Conservation (phyloP, 805 yeast species). For the Cyberlindnera bimundalis region DNA sequence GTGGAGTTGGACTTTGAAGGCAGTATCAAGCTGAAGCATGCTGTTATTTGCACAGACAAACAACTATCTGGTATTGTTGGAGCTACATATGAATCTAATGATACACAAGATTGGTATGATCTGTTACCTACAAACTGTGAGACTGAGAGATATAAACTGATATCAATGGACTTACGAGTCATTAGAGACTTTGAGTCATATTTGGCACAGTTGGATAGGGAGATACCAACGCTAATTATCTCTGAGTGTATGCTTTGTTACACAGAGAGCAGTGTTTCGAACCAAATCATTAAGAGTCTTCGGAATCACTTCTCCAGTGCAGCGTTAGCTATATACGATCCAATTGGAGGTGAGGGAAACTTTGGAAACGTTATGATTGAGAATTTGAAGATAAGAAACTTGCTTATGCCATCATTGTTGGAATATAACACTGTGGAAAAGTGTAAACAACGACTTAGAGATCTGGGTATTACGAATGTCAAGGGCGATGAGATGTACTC, state of each 20-base stretch:
- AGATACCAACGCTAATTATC: constrained; percentile 45
- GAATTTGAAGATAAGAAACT: constrained; percentile 43
- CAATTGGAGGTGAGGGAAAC: constrained; percentile 49
- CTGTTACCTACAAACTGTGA: constrained; percentile 16
- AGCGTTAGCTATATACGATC: constrained; percentile 48
- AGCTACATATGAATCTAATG: constrained; percentile 2
- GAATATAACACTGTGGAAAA: constrained; percentile 35
- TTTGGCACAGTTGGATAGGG: constrained; percentile 21
- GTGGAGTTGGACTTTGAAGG: constrained; percentile 52
- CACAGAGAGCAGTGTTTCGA: constrained; percentile 40
- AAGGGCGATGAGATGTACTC: constrained; percentile 32
- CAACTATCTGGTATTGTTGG: constrained; percentile 16
- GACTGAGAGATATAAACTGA: constrained; percentile 26
- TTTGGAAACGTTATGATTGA: constrained; percentile 55
- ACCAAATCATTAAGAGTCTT: constrained; percentile 36
- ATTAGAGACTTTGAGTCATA: constrained; percentile 26
- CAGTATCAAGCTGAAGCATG: constrained; percentile 41
- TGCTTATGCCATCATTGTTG: constrained; percentile 39
- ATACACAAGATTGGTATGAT: constrained; percentile 25
- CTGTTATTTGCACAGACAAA: constrained; percentile 15
- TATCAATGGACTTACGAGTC: constrained; percentile 35
- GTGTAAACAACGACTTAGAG: constrained; percentile 17
- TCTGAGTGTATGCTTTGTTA: constrained; percentile 62
- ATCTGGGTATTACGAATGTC: constrained; percentile 17
- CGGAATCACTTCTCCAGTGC: constrained; percentile 20